These are phyloP conservation scores for Nitzschia inconspicua DNA, from an alignment of 108 stramenopile species.

Conservation along the genomic window DNA sequence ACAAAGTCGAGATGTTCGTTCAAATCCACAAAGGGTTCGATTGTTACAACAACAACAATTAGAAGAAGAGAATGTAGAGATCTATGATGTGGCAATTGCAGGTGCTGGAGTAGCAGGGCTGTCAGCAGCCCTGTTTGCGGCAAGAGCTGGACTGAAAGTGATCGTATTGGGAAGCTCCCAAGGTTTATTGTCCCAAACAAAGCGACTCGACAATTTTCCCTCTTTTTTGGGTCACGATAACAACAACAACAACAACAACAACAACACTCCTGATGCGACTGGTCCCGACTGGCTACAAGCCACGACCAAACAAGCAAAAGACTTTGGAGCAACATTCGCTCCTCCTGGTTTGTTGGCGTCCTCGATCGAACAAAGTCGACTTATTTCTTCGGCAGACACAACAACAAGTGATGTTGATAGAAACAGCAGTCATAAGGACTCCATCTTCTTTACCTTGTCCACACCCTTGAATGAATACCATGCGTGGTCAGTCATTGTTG, in stretches of 20 bases:
- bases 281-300: conserved; percentile 43
- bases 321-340: conserved; percentile 38
- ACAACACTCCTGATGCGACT: conserved; percentile 2
- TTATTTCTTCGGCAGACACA: neutral
- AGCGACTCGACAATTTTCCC: conserved; percentile 55
- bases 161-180: conserved; percentile 47
- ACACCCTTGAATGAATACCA: neutral
- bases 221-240: conserved; percentile 5
- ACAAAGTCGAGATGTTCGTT: no score
- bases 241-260: neutral
- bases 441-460: neutral
- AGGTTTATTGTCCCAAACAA: conserved; percentile 45
- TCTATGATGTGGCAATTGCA: conserved; percentile 48
- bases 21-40: no score
- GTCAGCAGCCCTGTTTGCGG: conserved; percentile 56
- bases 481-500: conserved; percentile 53
- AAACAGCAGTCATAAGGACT: no score
- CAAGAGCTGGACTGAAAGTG: conserved; percentile 51
- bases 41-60: no score
- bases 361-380: conserved; percentile 1
- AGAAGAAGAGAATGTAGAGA: no score
- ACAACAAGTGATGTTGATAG: neutral
- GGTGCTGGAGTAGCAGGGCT: conserved; percentile 64
- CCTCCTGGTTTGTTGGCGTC: conserved; percentile 32
- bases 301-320: conserved; percentile 36